Percentiles rank a stretch among this genome's conserved stretches.
Evolutionary conservation across 2,329 filamentous ascomycete genomes (phyloP).

Genomic region (Arachnopeziza araneosa): DNA sequence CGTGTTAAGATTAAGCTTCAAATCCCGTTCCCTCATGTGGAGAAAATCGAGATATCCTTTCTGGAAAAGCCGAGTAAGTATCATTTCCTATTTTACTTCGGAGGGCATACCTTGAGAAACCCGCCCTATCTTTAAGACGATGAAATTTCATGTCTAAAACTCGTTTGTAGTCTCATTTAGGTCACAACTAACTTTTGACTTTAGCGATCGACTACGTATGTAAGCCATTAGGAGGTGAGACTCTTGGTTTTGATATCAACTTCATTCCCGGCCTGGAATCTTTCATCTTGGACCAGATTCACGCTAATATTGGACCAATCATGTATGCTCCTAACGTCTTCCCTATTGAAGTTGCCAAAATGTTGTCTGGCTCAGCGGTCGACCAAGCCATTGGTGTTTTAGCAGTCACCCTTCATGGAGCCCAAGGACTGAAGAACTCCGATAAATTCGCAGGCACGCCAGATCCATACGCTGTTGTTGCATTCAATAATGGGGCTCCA

Average conservation of each 20-base stretch:
- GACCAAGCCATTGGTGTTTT: conserved; percentile 95
- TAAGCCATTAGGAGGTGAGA: conserved; percentile 94
- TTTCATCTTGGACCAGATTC: conserved; percentile 95
- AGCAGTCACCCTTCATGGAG: conserved; percentile 85
- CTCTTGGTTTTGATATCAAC: conserved; percentile 96
- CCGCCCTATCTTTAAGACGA: background rate
- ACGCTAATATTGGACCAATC: conserved; percentile 89
- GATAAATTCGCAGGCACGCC: conserved; percentile 90
- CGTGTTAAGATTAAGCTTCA: conserved; percentile 96
- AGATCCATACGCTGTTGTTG: conserved; percentile 83
- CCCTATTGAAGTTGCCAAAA: conserved; percentile 96
- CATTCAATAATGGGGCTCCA: conserved; percentile 74
- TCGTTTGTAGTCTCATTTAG: background rate
- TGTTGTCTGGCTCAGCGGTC: conserved; percentile 88
- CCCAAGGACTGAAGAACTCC: conserved; percentile 86
- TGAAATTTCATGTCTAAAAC: background rate
- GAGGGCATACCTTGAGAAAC: conserved; percentile 70
- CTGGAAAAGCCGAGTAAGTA: conserved; percentile 60
- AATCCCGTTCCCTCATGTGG: conserved; percentile 90
- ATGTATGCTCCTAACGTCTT: conserved; percentile 98
- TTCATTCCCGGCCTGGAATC: conserved; percentile 91
- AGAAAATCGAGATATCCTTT: conserved; percentile 93
- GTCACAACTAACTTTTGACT: background rate
- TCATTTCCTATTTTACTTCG: conserved; percentile 39
- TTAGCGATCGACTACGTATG: conserved; percentile 87